phyloP scores from a whole-genome alignment of 1,284 basidiomycete species.

The Caloboletus firmus region DNA sequence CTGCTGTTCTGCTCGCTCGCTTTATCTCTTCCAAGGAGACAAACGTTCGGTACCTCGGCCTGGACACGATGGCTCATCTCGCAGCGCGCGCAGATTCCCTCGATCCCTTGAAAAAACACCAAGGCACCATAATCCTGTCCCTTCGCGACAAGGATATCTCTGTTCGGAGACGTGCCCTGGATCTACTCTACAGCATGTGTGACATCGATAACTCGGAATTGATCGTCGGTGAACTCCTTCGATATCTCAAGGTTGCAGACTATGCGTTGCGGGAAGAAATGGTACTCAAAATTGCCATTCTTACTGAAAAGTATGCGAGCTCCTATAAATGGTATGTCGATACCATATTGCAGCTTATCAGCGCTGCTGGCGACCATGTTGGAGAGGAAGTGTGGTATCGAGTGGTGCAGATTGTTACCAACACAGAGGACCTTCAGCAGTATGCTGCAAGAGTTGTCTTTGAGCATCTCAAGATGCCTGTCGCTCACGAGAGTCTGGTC shows the following conservation, averaged over 20 bases:
- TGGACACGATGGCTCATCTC: constrained; percentile 98
- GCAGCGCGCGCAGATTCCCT: constrained; percentile 91
- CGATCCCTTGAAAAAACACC: constrained; percentile 92
- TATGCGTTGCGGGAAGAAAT: constrained; percentile 96
- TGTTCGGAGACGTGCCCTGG: constrained; percentile 90
- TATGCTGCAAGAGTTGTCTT: constrained; percentile 96
- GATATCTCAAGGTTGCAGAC: constrained; percentile 92
- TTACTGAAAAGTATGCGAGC: constrained; percentile 96
- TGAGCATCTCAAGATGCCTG: constrained; percentile 83
- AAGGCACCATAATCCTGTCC: constrained; percentile 92
- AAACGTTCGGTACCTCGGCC: constrained; percentile 95
- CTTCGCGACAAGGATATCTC: constrained; percentile 97
- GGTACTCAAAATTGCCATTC: constrained; percentile 97
- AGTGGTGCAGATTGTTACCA: constrained; percentile 97
- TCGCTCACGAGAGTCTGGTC: constrained; percentile 96
- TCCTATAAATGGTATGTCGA: constrained; percentile 97
- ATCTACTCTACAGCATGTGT: constrained; percentile 98
- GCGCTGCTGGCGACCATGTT: constrained; percentile 96
- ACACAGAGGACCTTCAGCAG: constrained; percentile 94
- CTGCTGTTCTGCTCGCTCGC: constrained; percentile 89
- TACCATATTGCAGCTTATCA: constrained; percentile 93
- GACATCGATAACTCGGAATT: constrained; percentile 93
- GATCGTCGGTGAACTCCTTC: constrained; percentile 92
- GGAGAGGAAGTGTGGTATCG: constrained; percentile 99
- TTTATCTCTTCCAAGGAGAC: constrained; percentile 99